A percentile compares a stretch with the other conserved stretches of the same genome.
Evolutionary conservation across 2,329 filamentous ascomycete species (phyloP).

Genomic region (Colletotrichum salicis): DNA sequence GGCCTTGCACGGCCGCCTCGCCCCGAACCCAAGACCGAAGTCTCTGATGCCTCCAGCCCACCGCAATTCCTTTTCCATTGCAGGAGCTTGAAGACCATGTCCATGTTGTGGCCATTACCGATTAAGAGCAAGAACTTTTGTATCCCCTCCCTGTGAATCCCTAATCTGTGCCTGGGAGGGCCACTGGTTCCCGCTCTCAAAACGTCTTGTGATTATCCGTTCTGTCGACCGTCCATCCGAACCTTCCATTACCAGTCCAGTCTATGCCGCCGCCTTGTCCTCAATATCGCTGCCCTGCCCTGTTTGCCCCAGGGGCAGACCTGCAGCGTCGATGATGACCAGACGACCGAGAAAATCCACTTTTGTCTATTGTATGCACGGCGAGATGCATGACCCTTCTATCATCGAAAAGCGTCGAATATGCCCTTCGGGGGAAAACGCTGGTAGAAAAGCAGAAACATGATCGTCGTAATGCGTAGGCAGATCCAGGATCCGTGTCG

Average conservation of each 20-base stretch:
- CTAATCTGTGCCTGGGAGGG: constrained; percentile 51
- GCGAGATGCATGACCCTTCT: constrained; percentile 51
- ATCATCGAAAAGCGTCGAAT: constrained; percentile 48
- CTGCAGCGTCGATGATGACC: constrained; percentile 49
- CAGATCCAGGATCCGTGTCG: constrained; percentile 35
- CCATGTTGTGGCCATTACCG: constrained; percentile 37
- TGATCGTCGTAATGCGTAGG: constrained; percentile 41
- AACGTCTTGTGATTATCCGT: constrained; percentile 35
- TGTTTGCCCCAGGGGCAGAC: constrained; percentile 40
- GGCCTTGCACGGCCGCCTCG: constrained; percentile 41
- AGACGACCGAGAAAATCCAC: constrained; percentile 72
- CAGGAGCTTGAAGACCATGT: constrained; percentile 36
- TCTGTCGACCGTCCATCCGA: constrained; percentile 36
- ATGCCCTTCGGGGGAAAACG: constrained; percentile 46
- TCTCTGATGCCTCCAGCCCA: constrained; percentile 43
- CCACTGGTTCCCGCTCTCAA: constrained; percentile 50
- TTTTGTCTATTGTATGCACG: constrained; percentile 69
- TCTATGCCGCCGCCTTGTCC: constrained; percentile 38
- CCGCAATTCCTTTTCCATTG: constrained; percentile 34
- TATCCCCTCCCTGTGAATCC: constrained; percentile 45
- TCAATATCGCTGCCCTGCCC: constrained; percentile 42
- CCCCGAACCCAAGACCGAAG: constrained; percentile 48
- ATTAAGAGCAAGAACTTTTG: constrained; percentile 43
- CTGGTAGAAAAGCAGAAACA: constrained; percentile 50
- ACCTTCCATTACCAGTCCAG: constrained; percentile 39